Evolutionary conservation across 805 yeast genomes (phyloP).

Genomic region (Sugiyamaella valdiviana): DNA sequence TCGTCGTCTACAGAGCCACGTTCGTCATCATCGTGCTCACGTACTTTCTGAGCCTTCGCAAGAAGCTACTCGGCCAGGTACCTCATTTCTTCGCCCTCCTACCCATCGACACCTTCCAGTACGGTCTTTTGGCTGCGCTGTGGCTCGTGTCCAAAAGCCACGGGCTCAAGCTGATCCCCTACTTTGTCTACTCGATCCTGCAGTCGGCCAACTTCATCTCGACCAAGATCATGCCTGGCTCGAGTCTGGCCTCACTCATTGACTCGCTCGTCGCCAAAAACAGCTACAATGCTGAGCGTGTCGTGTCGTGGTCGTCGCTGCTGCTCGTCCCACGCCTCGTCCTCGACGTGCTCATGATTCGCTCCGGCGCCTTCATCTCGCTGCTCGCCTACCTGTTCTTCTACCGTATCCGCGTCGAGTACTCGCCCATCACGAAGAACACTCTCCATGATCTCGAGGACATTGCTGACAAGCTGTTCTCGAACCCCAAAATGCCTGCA

Average conservation of each 20-base stretch:
- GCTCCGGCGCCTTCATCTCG: slow-evolving; percentile 55
- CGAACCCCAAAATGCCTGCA: slow-evolving; percentile 46
- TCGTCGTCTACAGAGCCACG: slow-evolving; percentile 23
- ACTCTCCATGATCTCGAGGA: slow-evolving; percentile 59
- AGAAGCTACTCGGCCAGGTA: slow-evolving; percentile 49
- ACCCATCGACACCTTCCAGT: slow-evolving; percentile 73
- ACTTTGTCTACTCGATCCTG: slow-evolving; percentile 63
- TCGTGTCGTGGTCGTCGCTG: slow-evolving; percentile 15
- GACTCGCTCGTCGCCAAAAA: slow-evolving; percentile 6
- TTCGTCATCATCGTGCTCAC: slow-evolving; percentile 21
- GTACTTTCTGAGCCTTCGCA: slow-evolving; percentile 23
- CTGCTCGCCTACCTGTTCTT: slow-evolving; percentile 47
- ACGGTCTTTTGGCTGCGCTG: slow-evolving; percentile 45
- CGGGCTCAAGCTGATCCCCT: slow-evolving; percentile 62
- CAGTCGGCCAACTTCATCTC: slow-evolving; percentile 59
- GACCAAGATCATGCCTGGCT: slow-evolving; percentile 10
- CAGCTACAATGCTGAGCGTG: slow-evolving; percentile 7
- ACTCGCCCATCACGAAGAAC: slow-evolving; percentile 58
- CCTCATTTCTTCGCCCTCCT: slow-evolving; percentile 61
- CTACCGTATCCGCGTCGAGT: slow-evolving; percentile 67
- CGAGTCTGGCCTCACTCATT: slow-evolving; percentile 2
- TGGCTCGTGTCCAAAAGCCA: slow-evolving; percentile 57
- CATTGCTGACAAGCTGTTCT: slow-evolving; percentile 43
- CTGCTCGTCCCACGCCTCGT: slow-evolving; percentile 32
- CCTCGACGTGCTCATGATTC: slow-evolving; percentile 48